A percentile compares a stretch with the other conserved stretches of the same genome.
These are phyloP conservation scores for Salvia splendens DNA, from an alignment of 257 asterid species.

Conservation along the genomic window DNA sequence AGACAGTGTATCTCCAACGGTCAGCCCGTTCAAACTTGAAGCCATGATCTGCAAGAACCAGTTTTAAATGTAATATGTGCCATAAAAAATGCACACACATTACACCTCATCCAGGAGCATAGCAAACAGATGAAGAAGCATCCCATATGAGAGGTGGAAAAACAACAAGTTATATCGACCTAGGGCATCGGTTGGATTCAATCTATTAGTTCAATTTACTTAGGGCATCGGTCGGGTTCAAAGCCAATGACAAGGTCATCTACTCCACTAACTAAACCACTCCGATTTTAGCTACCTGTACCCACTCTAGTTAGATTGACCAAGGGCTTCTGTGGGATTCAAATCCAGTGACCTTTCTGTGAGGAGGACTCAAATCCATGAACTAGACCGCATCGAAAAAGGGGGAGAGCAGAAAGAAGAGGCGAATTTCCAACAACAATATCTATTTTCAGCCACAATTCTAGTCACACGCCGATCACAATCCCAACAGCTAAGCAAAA, in stretches of 20 bases:
- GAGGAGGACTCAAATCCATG: neutral
- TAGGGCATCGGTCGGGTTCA: neutral
- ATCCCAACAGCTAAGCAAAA: neutral
- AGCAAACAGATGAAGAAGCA: slow-evolving; percentile 3
- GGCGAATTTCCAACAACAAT: neutral
- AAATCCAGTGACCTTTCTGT: neutral
- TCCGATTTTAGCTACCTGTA: too few relatives aligned
- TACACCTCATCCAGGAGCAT: neutral
- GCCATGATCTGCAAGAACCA: slow-evolving; percentile 82
- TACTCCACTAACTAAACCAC: neutral
- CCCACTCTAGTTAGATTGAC: too few relatives aligned
- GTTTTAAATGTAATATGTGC: slow-evolving; percentile 5
- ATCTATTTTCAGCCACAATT: neutral
- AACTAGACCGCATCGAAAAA: too few relatives aligned
- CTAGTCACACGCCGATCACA: neutral
- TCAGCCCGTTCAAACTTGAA: slow-evolving; percentile 90
- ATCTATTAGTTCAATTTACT: too few relatives aligned
- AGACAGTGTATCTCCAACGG: slow-evolving; percentile 74
- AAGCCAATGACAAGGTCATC: neutral
- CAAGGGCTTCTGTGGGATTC: neutral
- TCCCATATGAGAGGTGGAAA: neutral
- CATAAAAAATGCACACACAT: slow-evolving; percentile 14
- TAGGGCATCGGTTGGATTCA: too few relatives aligned
- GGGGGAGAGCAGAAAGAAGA: neutral
- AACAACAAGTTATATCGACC: neutral